Evolutionary conservation across 139 green algal genomes (phyloP).

Genomic region (Tetradesmus lagerheimii): DNA sequence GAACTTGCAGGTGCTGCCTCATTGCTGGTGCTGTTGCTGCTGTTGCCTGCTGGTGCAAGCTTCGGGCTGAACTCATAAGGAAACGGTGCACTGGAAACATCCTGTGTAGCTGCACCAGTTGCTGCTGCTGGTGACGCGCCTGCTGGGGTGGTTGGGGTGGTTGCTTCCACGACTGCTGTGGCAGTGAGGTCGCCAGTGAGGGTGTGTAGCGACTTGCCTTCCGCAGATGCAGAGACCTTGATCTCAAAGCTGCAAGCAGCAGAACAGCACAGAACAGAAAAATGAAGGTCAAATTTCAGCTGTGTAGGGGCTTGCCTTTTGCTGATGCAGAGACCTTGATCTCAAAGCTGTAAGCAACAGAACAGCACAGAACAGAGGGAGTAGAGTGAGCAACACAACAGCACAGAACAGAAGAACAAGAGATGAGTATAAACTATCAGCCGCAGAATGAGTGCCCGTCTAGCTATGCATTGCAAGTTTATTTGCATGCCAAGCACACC

Average conservation of each 20-base stretch:
- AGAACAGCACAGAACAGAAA: background rate
- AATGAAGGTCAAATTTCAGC: background rate
- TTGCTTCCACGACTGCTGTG: background rate
- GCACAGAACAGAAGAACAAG: no score
- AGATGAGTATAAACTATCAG: no score
- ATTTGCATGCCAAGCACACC: no score
- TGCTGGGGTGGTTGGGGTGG: background rate
- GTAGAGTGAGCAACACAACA: no score
- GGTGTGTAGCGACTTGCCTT: background rate
- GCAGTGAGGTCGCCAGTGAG: background rate
- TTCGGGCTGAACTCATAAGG: background rate
- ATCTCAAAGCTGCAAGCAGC: background rate
- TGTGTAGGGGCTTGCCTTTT: background rate
- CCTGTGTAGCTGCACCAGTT: background rate
- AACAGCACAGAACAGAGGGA: background rate
- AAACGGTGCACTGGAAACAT: background rate
- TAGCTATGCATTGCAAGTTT: no score
- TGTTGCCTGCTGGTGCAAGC: background rate
- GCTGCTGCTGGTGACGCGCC: background rate
- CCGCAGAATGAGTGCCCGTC: no score
- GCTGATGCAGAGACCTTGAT: background rate
- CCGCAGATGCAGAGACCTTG: background rate
- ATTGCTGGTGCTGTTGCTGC: background rate
- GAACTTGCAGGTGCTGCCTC: background rate
- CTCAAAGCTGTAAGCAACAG: background rate